Evolutionary conservation across 2,329 filamentous ascomycete species (phyloP).

Genomic region (Cladorrhinum sp.): DNA sequence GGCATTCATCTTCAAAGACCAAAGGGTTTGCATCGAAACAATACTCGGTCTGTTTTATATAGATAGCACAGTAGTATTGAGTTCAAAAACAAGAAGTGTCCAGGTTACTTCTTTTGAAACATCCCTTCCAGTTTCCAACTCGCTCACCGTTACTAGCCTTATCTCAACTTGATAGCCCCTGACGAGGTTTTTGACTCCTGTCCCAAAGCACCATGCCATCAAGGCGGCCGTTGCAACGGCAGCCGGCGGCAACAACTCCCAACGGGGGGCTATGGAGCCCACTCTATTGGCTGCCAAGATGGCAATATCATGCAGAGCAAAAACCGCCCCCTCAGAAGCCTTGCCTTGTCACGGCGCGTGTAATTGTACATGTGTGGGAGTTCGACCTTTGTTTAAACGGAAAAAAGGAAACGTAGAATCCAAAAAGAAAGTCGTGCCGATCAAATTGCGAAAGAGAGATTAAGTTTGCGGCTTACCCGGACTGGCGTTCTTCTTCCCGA

Average conservation of each 20-base stretch:
- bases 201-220: not conserved
- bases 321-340: not conserved
- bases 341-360: conserved; percentile 29
- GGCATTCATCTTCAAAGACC: not conserved
- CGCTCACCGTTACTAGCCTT: not conserved
- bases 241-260: conserved; percentile 7
- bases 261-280: conserved; percentile 4
- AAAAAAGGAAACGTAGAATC: not conserved
- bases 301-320: conserved; percentile 13
- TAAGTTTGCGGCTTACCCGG: not conserved
- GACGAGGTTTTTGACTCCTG: conserved; percentile 29
- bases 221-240: conserved; percentile 11
- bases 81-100: not conserved
- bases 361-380: conserved; percentile 38
- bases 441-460: not conserved
- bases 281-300: conserved; percentile 18
- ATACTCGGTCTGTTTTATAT: not conserved
- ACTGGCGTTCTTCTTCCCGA: not conserved
- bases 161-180: not conserved
- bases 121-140: not conserved
- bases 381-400: not conserved
- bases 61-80: not conserved
- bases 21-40: not conserved
- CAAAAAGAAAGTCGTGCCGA: not conserved
- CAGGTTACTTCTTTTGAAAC: not conserved